Evolutionary conservation across 148 eudicot genomes (phyloP).

Genomic region (Diospyros lotus): DNA sequence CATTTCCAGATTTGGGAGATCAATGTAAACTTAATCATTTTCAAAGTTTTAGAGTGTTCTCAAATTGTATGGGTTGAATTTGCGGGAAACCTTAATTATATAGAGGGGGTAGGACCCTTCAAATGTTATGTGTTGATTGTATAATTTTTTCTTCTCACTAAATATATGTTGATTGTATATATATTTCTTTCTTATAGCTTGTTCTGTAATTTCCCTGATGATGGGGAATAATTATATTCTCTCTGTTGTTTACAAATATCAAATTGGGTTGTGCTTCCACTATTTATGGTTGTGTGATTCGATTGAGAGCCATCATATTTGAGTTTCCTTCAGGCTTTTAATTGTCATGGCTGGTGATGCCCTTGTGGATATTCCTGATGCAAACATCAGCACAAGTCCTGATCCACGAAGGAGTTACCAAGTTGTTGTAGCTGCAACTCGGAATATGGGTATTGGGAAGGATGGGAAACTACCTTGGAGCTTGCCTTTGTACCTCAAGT

Average conservation of each 20-base stretch:
- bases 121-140: neutral
- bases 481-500: slow-evolving; percentile 76
- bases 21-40: too few species aligned
- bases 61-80: neutral
- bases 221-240: neutral
- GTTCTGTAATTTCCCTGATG: neutral
- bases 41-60: too few species aligned
- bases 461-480: slow-evolving; percentile 93
- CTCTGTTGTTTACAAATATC: neutral
- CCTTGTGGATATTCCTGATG: slow-evolving; percentile 25
- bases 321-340: slow-evolving; percentile 3
- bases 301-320: slow-evolving; percentile 5
- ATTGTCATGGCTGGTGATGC: slow-evolving; percentile 47
- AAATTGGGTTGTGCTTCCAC: slow-evolving; percentile 10
- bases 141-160: neutral
- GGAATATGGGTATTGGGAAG: slow-evolving; percentile 86
- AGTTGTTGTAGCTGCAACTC: slow-evolving; percentile 92
- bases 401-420: slow-evolving; percentile 56
- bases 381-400: slow-evolving; percentile 11
- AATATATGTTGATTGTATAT: neutral
- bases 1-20: too few species aligned
- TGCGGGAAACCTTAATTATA: too few species aligned
- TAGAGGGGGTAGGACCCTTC: too few species aligned
- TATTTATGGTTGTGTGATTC: slow-evolving; percentile 8
- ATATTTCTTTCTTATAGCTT: neutral